phyloP scores from a whole-genome alignment of 495 filamentous ascomycete genomes.

The Lepraria neglecta region DNA sequence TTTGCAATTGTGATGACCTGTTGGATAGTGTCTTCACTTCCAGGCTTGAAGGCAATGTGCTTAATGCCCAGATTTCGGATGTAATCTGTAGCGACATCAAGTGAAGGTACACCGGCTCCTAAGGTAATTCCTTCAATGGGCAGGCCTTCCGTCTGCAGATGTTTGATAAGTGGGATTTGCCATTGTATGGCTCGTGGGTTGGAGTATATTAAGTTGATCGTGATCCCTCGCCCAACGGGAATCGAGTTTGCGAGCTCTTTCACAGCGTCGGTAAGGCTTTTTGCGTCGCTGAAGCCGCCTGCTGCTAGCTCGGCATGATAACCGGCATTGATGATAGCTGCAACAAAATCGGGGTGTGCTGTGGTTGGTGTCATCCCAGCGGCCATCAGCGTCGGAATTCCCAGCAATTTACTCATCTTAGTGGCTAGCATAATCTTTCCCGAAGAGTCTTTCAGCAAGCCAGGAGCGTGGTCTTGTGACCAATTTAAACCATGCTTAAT shows the following conservation, averaged over 20 bases:
- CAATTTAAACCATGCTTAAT: conserved; percentile 81
- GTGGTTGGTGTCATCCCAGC: conserved; percentile 44
- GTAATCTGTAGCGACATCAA: conserved; percentile 42
- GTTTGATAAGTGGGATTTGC: conserved; percentile 34
- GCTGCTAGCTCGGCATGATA: conserved; percentile 39
- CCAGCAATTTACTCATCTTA: conserved; percentile 34
- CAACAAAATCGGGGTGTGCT: conserved; percentile 36
- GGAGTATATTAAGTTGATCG: too few species aligned
- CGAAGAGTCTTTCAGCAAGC: conserved; percentile 71
- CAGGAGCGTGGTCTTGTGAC: conserved; percentile 88
- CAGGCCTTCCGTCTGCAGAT: conserved; percentile 27
- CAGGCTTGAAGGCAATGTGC: conserved; percentile 48
- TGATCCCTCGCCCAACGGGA: too few species aligned
- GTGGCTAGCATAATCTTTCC: conserved; percentile 66
- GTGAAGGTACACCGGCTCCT: conserved; percentile 46
- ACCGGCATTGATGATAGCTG: conserved; percentile 37
- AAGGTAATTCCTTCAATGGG: conserved; percentile 42
- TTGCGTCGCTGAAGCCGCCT: conserved; percentile 34
- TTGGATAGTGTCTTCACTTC: conserved; percentile 41
- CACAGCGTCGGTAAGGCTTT: conserved; percentile 33
- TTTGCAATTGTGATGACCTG: conserved; percentile 45
- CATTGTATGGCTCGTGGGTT: too few species aligned
- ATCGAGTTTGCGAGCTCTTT: too few species aligned
- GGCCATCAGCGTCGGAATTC: conserved; percentile 38
- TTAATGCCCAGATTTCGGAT: conserved; percentile 43